Base-by-base conservation (phyloP, 1,284 basidiomycete genomes). In the Ceratobasidium sp. region DNA sequence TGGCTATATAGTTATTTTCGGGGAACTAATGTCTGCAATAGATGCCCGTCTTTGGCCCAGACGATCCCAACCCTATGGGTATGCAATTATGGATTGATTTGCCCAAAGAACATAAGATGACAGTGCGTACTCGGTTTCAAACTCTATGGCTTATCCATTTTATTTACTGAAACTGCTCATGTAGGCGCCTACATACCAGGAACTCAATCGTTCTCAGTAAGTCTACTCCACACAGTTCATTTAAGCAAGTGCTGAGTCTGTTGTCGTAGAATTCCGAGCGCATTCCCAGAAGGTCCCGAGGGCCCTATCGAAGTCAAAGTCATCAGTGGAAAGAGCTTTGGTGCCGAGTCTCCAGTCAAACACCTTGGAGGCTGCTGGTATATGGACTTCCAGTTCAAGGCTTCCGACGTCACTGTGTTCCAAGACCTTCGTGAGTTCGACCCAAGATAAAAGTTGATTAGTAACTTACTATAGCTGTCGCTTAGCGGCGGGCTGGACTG, bases 61-160 rank as follows among this genome's bases (percentile, higher is more conserved):
- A 88, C n/a, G 75, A 83, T 3, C 89, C 92, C 83, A 93, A 80
- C 86, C 95, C 78, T 79, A 86, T 79, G 35, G 96, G 95, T 7
- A 84, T 98, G 47, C 96, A 98, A 79, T 87, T 98, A 30, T 98
- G 96, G 97, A 84, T 98, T 55, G 96, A 98, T 82, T 84, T 98
- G 18, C 97, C 96, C 0, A 91, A 91, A 77, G 80, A 92, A 82
- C 87, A 88, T 81, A 98, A 98, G 82, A 92, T 96, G 87, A 87
- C 90, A 80, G 86, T 89, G 82, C 77, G 88, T 83, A 7, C n/a
- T 32, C 43, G 30, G 32, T 30, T 35, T 50, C 3, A 63, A 23
- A 30, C 3, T 26, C 11, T 26, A 16, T 23, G 41, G 16, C 46
- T n/a, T 43, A 11, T 32, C 41, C 23, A 54, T 30, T 63, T 14